A percentile compares a stretch with the other conserved stretches of the same genome.
phyloP scores from a whole-genome alignment of 2,329 filamentous ascomycete species.

The Aspergillus melleus region DNA sequence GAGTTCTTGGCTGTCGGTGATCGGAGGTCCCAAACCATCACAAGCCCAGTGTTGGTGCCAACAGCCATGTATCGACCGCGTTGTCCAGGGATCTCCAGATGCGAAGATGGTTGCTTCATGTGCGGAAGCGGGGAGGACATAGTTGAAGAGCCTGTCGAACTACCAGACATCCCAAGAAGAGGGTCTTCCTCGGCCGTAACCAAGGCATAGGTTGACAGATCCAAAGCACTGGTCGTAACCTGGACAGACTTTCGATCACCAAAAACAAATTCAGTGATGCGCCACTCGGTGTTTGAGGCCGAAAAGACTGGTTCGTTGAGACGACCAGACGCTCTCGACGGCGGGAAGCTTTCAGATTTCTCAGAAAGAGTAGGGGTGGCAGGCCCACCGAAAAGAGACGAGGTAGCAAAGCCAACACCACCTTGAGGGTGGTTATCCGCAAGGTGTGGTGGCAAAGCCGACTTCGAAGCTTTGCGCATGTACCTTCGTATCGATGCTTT shows the following conservation, averaged over 20 bases:
- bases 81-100: conserved; percentile 75
- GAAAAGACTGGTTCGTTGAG: conserved; percentile 35
- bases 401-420: conserved; percentile 19
- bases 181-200: conserved; percentile 78
- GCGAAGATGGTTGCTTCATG: conserved; percentile 42
- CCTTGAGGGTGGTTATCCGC: neutral
- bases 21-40: conserved; percentile 84
- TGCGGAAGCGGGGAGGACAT: conserved; percentile 55
- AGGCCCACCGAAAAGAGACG: conserved; percentile 55
- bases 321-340: conserved; percentile 34
- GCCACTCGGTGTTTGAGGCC: conserved; percentile 63
- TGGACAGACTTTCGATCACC: conserved; percentile 59
- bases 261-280: conserved; percentile 60
- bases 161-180: conserved; percentile 59
- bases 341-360: conserved; percentile 25
- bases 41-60: conserved; percentile 74
- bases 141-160: conserved; percentile 54
- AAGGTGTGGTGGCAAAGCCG: conserved; percentile 20
- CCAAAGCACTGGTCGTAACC: conserved; percentile 70
- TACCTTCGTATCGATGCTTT: conserved; percentile 57
- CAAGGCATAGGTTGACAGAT: conserved; percentile 71
- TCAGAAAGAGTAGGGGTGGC: neutral
- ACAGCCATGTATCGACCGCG: conserved; percentile 77
- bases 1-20: conserved; percentile 58
- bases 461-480: conserved; percentile 52